Base-by-base conservation (phyloP, 169 alveolate species). In the Eimeria brunetti region DNA sequence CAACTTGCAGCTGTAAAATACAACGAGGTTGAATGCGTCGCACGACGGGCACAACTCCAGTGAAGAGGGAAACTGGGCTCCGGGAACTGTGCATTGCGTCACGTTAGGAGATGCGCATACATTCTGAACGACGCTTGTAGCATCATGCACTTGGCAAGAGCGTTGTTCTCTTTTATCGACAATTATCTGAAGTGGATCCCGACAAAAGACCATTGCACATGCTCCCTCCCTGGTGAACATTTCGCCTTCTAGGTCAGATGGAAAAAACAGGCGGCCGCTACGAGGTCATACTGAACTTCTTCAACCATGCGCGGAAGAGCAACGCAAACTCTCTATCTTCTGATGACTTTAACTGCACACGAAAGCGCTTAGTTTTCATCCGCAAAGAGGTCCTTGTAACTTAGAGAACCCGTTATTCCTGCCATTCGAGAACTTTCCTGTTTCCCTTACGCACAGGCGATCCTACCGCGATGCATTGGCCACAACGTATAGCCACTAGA, bases 41-140 rank as follows among this genome's bases (percentile, higher is more conserved):
- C 93, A 86, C 38, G 93, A 86, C 2, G 81, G 93, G 24, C 93
- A 86, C 93, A 86, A 36, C 83, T 86, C 93, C 83, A 64, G 5
- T 20, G 58, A 16, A 46, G 93, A 44, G 7, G 93, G 93, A 44
- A 86, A 75, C 49, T n/a, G n/a, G 83, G 18, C 36, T 38, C 36
- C 30, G 41, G 49, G 33, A 27, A 86, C 41, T 0, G 83, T 86
- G 83, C 93, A 86, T n/a, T 49, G 49, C n/a, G 33, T 41, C 80
- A 12, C 36, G 67, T 30, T 60, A 46, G 27, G 83, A 49, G 93
- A 64, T 24, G 84, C 44, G 53, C 93, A 86, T 22, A 27, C 80
- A 24, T 8, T 8, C n/a, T 62, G 49, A 24, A 64, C 41, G 27
- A 44, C 81, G 53, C 60, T 49, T 9, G 93, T 86, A 41, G 71